These are phyloP conservation scores for Thielaviopsis musarum DNA, from an alignment of 2,329 filamentous ascomycete species.

Conservation along the genomic window DNA sequence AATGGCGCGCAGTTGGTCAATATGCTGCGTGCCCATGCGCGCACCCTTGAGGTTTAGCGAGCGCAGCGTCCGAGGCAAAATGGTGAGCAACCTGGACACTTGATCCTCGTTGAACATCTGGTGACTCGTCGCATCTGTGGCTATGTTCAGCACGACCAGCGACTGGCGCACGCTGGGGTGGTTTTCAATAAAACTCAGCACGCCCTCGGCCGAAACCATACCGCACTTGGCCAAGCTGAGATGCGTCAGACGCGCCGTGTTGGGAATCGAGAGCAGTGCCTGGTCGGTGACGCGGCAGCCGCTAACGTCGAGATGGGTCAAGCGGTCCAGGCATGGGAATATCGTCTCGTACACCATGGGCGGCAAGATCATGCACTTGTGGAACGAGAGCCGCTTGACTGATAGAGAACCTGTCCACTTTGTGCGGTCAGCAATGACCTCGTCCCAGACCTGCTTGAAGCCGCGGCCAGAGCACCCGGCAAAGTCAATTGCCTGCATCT, in stretches of 20 bases:
- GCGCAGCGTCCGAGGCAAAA: slow-evolving; percentile 48
- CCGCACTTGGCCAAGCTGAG: slow-evolving; percentile 65
- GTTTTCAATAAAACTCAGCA: slow-evolving; percentile 53
- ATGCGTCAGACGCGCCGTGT: slow-evolving; percentile 57
- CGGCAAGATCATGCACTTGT: slow-evolving; percentile 60
- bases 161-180: slow-evolving; percentile 50
- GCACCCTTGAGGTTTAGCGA: slow-evolving; percentile 64
- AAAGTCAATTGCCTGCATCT: slow-evolving; percentile 55
- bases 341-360: slow-evolving; percentile 50
- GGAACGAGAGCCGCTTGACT: slow-evolving; percentile 34
- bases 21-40: slow-evolving; percentile 47
- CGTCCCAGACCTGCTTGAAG: slow-evolving; percentile 50
- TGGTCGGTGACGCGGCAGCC: slow-evolving; percentile 59
- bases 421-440: slow-evolving; percentile 32
- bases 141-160: slow-evolving; percentile 56
- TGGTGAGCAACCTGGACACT: slow-evolving; percentile 45
- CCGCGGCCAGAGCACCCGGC: slow-evolving; percentile 53
- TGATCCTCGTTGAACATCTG: slow-evolving; percentile 52
- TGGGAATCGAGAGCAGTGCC: slow-evolving; percentile 52
- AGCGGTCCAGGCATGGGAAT: slow-evolving; percentile 48
- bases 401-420: slow-evolving; percentile 24
- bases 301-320: slow-evolving; percentile 67
- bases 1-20: slow-evolving; percentile 34
- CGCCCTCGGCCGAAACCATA: slow-evolving; percentile 44
- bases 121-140: slow-evolving; percentile 55